These are phyloP conservation scores for Przewalskia tangutica DNA, from an alignment of 257 asterid genomes.

Conservation along the genomic window DNA sequence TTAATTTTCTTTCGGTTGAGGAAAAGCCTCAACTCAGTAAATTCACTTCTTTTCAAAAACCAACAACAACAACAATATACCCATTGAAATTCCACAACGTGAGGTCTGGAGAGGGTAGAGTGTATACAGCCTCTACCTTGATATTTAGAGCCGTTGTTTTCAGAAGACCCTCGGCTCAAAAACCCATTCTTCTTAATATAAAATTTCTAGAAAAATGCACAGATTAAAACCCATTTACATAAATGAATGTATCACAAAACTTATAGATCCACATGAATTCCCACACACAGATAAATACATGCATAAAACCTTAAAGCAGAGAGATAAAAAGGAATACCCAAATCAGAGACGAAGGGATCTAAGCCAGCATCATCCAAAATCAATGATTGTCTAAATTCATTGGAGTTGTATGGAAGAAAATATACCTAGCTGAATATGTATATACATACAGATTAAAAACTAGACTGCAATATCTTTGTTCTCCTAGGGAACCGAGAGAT, in stretches of 20 bases:
- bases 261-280: not conserved
- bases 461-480: conserved; percentile 2
- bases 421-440: not conserved
- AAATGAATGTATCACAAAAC: not conserved
- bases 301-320: not conserved
- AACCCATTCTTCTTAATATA: not conserved
- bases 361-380: conserved; percentile 1
- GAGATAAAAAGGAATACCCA: not conserved
- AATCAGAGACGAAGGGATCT: not conserved
- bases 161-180: too few species aligned
- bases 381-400: not conserved
- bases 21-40: not conserved
- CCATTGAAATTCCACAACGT: too few species aligned
- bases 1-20: too few species aligned
- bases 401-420: not conserved
- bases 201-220: not conserved
- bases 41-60: not conserved
- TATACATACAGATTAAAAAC: not conserved
- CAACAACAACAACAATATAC: too few species aligned
- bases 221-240: not conserved
- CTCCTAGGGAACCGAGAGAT: not conserved
- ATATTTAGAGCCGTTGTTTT: too few species aligned
- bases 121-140: too few species aligned
- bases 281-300: not conserved
- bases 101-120: too few species aligned